These are phyloP conservation scores for Diplodia sapinea DNA, from an alignment of 2,329 filamentous ascomycete species.

Conservation along the genomic window DNA sequence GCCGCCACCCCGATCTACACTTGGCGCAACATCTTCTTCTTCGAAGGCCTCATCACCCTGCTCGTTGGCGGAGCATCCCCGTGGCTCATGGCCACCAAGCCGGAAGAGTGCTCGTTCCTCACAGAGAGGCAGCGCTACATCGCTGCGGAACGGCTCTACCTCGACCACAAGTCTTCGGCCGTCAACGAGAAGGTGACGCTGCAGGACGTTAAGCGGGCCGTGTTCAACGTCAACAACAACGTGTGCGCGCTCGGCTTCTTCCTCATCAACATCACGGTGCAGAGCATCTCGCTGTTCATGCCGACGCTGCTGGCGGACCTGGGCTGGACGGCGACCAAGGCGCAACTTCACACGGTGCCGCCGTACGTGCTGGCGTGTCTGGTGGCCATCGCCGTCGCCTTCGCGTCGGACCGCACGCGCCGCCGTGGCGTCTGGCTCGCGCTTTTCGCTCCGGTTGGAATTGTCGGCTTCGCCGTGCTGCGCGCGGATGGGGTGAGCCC, in stretches of 20 bases:
- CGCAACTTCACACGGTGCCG: conserved; percentile 49
- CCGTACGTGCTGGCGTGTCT: conserved; percentile 48
- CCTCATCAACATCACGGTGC: conserved; percentile 66
- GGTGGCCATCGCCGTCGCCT: conserved; percentile 46
- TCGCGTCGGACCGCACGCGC: conserved; percentile 46
- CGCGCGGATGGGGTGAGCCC: conserved; percentile 49
- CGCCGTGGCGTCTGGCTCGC: conserved; percentile 48
- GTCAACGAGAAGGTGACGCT: conserved; percentile 53
- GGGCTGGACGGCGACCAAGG: conserved; percentile 47
- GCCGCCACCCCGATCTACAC: conserved; percentile 53
- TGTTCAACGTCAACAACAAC: conserved; percentile 65
- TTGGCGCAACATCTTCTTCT: conserved; percentile 67
- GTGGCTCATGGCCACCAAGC: conserved; percentile 59
- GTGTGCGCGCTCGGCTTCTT: conserved; percentile 65
- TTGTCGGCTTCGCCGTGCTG: conserved; percentile 60
- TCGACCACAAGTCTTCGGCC: conserved; percentile 50
- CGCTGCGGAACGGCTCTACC: conserved; percentile 57
- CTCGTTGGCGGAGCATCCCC: conserved; percentile 55
- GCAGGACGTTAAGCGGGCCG: conserved; percentile 58
- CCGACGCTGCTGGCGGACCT: conserved; percentile 48
- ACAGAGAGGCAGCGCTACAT: conserved; percentile 61
- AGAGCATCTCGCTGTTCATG: conserved; percentile 51
- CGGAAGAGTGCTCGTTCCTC: conserved; percentile 57
- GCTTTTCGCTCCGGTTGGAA: conserved; percentile 49
- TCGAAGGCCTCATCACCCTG: conserved; percentile 57